Conservation (phyloP, 208 protist species). For the Trypanosoma brucei region DNA sequence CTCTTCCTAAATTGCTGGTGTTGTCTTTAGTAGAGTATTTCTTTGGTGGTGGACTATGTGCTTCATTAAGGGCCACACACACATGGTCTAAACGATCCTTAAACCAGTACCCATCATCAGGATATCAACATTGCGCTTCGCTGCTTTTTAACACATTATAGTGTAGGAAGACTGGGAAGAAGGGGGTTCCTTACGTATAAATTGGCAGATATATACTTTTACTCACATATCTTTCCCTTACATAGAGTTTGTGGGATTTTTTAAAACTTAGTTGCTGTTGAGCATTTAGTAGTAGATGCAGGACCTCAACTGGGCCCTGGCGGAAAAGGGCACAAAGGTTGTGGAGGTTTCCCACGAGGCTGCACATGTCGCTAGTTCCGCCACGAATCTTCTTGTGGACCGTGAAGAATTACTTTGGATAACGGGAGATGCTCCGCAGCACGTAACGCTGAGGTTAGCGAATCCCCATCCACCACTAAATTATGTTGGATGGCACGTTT, state of each 20-base stretch:
- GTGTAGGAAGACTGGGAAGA: too few species aligned
- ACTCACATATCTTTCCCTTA: neutral
- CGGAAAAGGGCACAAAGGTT: constrained; percentile 46
- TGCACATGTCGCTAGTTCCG: constrained; percentile 43
- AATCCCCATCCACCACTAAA: constrained; percentile 53
- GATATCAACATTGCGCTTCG: too few species aligned
- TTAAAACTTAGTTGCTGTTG: neutral
- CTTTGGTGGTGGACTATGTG: too few species aligned
- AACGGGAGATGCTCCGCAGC: constrained; percentile 69
- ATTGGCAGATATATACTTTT: neutral
- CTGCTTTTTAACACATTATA: too few species aligned
- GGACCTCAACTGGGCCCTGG: constrained; percentile 67
- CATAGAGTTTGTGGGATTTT: neutral
- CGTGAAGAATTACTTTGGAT: constrained; percentile 77
- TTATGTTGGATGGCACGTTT: constrained; percentile 84
- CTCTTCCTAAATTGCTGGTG: too few species aligned
- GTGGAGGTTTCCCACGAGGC: constrained; percentile 70
- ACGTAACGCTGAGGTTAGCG: constrained; percentile 56
- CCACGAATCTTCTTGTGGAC: constrained; percentile 61
- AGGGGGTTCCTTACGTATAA: too few species aligned
- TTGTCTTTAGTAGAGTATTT: too few species aligned
- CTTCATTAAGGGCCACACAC: too few species aligned
- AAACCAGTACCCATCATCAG: too few species aligned
- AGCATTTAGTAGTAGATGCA: constrained; percentile 10
- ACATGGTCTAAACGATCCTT: too few species aligned